phyloP scores from a whole-genome alignment of 2,329 filamentous ascomycete species.

The Aureobasidium sp. region DNA sequence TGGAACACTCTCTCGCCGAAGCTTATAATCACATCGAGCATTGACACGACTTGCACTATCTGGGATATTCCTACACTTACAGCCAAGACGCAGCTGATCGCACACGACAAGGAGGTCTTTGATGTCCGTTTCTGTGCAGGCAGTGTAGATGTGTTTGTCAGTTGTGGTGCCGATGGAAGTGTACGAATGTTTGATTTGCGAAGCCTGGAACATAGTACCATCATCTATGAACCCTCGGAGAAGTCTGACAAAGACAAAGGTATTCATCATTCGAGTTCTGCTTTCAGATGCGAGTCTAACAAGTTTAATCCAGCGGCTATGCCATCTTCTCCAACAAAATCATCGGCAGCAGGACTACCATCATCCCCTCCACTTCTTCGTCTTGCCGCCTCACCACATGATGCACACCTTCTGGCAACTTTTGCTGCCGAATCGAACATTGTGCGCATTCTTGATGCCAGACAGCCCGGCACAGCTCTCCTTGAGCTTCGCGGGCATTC shows the following conservation, averaged over 20 bases:
- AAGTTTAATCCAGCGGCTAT: constrained; percentile 27
- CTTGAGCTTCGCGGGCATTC: constrained; percentile 86
- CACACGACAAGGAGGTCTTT: constrained; percentile 98
- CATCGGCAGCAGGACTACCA: constrained; percentile 55
- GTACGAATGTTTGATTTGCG: constrained; percentile 98
- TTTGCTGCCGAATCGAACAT: constrained; percentile 89
- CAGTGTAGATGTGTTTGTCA: constrained; percentile 97
- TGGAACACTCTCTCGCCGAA: constrained; percentile 98
- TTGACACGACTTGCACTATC: constrained; percentile 98
- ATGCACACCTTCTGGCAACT: constrained; percentile 91
- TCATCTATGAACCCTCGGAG: constrained; percentile 94
- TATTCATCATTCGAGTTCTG: constrained; percentile 13
- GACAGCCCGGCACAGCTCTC: constrained; percentile 89
- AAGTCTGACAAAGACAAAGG: constrained; percentile 55
- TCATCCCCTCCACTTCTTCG: constrained; percentile 60
- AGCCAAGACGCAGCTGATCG: constrained; percentile 95
- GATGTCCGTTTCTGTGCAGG: constrained; percentile 97
- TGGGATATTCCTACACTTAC: constrained; percentile 98
- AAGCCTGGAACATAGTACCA: constrained; percentile 94
- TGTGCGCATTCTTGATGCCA: constrained; percentile 90
- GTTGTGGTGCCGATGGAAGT: constrained; percentile 93
- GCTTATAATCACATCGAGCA: constrained; percentile 96
- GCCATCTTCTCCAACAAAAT: constrained; percentile 63
- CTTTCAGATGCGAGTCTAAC: not conserved
- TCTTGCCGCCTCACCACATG: constrained; percentile 84